Evolutionary conservation across 2,329 filamentous ascomycete species (phyloP).

Genomic region (Tolypocladium guangdongense): DNA sequence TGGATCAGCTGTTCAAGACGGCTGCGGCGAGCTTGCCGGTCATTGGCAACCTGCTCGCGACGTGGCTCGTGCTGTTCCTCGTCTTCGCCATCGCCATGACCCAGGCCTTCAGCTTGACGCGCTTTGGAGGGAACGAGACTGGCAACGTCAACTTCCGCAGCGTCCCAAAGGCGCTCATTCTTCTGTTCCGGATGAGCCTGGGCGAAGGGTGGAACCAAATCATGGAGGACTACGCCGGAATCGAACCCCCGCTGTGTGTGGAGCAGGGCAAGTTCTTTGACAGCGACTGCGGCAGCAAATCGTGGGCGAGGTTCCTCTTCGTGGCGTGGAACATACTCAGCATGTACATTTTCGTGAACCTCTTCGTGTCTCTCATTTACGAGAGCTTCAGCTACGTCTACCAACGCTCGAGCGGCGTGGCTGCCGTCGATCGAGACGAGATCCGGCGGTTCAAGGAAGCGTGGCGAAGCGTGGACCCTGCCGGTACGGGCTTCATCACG

Average conservation of each 20-base stretch:
- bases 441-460: slow-evolving; percentile 96
- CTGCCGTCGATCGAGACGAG: slow-evolving; percentile 82
- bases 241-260: slow-evolving; percentile 73
- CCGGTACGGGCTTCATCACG: slow-evolving; percentile 81
- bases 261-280: slow-evolving; percentile 61
- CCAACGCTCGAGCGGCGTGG: slow-evolving; percentile 87
- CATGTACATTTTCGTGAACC: slow-evolving; percentile 99
- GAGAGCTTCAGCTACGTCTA: slow-evolving; percentile 99
- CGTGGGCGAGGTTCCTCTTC: slow-evolving; percentile 83
- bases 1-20: slow-evolving; percentile 98
- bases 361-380: slow-evolving; percentile 97
- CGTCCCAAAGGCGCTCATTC: slow-evolving; percentile 84
- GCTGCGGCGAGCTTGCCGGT: slow-evolving; percentile 85
- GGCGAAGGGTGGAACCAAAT: slow-evolving; percentile 95
- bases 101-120: slow-evolving; percentile 88
- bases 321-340: slow-evolving; percentile 97
- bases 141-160: slow-evolving; percentile 86
- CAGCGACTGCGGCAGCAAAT: slow-evolving; percentile 84
- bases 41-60: slow-evolving; percentile 85
- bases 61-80: slow-evolving; percentile 94
- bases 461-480: slow-evolving; percentile 90
- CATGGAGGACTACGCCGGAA: slow-evolving; percentile 88
- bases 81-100: slow-evolving; percentile 95
- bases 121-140: slow-evolving; percentile 63
- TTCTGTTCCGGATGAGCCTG: slow-evolving; percentile 85